These are phyloP conservation scores for Claviceps sp. DNA, from an alignment of 2,329 filamentous ascomycete species.

Conservation along the genomic window DNA sequence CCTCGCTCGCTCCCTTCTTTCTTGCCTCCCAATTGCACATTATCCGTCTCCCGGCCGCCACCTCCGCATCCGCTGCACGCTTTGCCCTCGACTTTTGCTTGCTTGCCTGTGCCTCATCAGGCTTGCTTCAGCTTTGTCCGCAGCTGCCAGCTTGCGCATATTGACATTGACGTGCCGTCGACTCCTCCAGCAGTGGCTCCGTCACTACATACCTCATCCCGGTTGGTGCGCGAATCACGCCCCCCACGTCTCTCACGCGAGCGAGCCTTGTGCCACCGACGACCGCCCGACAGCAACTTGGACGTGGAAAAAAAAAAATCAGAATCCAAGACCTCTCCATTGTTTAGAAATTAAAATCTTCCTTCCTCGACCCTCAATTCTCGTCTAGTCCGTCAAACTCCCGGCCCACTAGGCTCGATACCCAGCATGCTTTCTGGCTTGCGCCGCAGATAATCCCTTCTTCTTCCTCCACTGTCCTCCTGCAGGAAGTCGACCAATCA, in stretches of 20 bases:
- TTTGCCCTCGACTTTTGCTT: not conserved
- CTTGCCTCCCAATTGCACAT: not conserved
- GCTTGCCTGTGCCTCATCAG: no score
- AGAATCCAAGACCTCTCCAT: not conserved
- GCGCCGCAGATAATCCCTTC: constrained; percentile 12
- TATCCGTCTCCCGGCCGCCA: not conserved
- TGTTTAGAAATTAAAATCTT: not conserved
- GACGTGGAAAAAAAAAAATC: not conserved
- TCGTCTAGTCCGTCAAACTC: not conserved
- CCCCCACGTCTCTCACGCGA: not conserved
- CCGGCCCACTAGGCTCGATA: constrained; percentile 3
- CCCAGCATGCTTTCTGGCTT: constrained; percentile 14
- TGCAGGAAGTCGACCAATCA: constrained; percentile 2
- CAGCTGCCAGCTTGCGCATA: no score
- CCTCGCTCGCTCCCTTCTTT: not conserved
- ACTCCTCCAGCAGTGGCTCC: not conserved
- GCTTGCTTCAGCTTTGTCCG: no score
- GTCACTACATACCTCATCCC: not conserved
- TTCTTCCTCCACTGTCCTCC: constrained; percentile 12
- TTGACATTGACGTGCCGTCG: not conserved
- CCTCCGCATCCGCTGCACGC: no score
- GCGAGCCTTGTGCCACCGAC: not conserved
- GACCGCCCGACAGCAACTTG: not conserved
- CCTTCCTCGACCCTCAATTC: not conserved
- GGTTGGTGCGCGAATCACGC: constrained; percentile 4